Evolutionary conservation across 495 filamentous ascomycete species (phyloP), one percentile per base, ranked within the genome.

Genomic region (Daldinia childiae): DNA sequence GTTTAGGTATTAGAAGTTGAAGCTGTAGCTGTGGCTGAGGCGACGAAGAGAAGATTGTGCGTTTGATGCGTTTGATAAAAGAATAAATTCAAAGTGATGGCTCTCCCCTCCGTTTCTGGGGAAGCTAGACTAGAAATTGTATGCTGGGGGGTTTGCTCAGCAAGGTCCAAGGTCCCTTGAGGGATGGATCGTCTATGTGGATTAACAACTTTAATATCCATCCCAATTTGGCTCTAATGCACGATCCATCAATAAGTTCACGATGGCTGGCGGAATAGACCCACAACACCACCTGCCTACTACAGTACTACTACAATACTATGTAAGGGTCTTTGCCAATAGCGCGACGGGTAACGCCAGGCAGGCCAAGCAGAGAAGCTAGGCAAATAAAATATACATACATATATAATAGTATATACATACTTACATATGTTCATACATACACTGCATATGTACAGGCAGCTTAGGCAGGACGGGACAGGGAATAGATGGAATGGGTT

Each of bases 311-410:
- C 36, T 43, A 56, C 48, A 52, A 48, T 62, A 63, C 69, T 64
- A 72, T 69, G 71, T 73, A 73, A 68, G 71, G 71, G 62, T 69
- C 62, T 69, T 73, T 73, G 64, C 69, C 71, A 69, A 73, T 73
- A 73, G 71, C 51, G 70, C 58, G 71, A 45, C 43, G 43, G 43
- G 43, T 48, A 48, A 24, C 43, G 3, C 43, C 41, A 17, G 41
- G 43, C 21, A 48, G 43, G 43, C 39, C 39, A 48, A 12, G 43
- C 1, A 48, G 43, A 24, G 43, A 48, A 21, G 21, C 43, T 9
- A 24, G 43, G 43, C 17, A 24, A 24, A 11, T 48, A 9, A 4
- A 4, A 11, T 11, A 21, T 48, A 11, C 43, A 48, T 48, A 48
- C 9, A 45, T 45, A n/a, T n/a, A n/a, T n/a, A n/a, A n/a, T n/a